A percentile compares a stretch with the other conserved stretches of the same genome.
Evolutionary conservation across 495 filamentous ascomycete genomes (phyloP).

Genomic region (Podospora bellae-mahoneyi): DNA sequence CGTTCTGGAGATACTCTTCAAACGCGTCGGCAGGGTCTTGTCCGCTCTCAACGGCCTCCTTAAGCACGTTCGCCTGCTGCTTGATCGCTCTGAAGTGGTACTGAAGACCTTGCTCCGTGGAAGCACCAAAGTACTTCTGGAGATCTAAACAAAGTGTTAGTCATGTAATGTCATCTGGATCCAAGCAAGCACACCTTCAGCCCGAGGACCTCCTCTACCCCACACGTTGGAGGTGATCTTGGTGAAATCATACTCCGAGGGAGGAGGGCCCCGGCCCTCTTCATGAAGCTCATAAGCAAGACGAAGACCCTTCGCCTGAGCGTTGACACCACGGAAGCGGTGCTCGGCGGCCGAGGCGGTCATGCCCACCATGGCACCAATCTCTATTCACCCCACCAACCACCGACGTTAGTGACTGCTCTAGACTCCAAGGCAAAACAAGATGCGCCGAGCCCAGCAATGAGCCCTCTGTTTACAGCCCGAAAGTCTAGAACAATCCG

Average conservation of each 20-base stretch:
- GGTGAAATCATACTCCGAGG: neutral
- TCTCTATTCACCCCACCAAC: conserved; percentile 25
- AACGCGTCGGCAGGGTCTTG: conserved; percentile 30
- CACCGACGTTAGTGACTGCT: conserved; percentile 16
- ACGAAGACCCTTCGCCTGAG: conserved; percentile 36
- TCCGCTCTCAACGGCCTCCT: conserved; percentile 31
- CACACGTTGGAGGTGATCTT: neutral
- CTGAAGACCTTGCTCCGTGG: conserved; percentile 41
- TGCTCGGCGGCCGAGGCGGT: conserved; percentile 44
- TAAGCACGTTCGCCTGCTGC: conserved; percentile 36
- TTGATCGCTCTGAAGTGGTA: conserved; percentile 50
- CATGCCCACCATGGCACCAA: conserved; percentile 28
- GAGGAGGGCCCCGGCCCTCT: conserved; percentile 10
- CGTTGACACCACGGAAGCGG: conserved; percentile 42
- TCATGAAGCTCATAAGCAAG: conserved; percentile 50
- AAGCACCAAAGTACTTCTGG: conserved; percentile 43
- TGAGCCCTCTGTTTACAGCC: neutral
- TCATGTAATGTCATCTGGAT: neutral
- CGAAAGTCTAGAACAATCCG: neutral
- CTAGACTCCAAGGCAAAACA: neutral
- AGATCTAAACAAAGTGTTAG: conserved; percentile 33
- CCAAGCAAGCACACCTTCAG: conserved; percentile 1
- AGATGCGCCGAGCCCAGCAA: neutral
- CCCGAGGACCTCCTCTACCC: neutral
- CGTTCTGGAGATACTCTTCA: neutral